Percentiles rank a stretch among this genome's conserved stretches.
phyloP scores from a whole-genome alignment of 1,284 basidiomycete genomes.

The Afroboletus lepidellus region DNA sequence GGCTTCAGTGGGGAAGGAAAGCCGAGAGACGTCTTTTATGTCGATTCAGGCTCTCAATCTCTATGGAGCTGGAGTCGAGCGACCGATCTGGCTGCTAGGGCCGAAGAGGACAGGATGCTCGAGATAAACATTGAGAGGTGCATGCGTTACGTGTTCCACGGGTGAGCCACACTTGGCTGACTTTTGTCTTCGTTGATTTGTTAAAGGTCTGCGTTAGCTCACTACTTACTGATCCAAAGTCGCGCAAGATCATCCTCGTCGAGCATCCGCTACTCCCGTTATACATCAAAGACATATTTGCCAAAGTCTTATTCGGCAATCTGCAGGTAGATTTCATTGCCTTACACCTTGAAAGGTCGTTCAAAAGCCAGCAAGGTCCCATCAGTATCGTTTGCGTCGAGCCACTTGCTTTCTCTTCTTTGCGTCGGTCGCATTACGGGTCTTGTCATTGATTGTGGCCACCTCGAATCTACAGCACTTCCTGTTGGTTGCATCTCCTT shows the following conservation, averaged over 20 bases:
- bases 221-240: slow-evolving; percentile 89
- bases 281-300: slow-evolving; percentile 85
- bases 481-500: slow-evolving; percentile 59
- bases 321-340: slow-evolving; percentile 61
- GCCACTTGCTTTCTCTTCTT: slow-evolving; percentile 81
- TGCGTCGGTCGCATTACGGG: slow-evolving; percentile 88
- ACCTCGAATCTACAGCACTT: slow-evolving; percentile 84
- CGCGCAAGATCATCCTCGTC: slow-evolving; percentile 88
- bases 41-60: slow-evolving; percentile 41
- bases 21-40: slow-evolving; percentile 73
- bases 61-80: slow-evolving; percentile 65
- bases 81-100: slow-evolving; percentile 51
- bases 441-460: slow-evolving; percentile 89
- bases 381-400: slow-evolving; percentile 88
- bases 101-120: slow-evolving; percentile 71
- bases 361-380: slow-evolving; percentile 60
- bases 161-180: slow-evolving; percentile 55
- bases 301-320: slow-evolving; percentile 86
- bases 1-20: slow-evolving; percentile 88
- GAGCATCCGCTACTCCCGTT: slow-evolving; percentile 88
- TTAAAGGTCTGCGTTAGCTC: slow-evolving; percentile 50
- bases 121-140: slow-evolving; percentile 67
- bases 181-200: slow-evolving; percentile 5
- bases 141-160: slow-evolving; percentile 78
- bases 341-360: neutral